A percentile compares a stretch with the other conserved stretches of the same genome.
phyloP scores from a whole-genome alignment of 179 eudicot genomes.

The Silene vulgaris region DNA sequence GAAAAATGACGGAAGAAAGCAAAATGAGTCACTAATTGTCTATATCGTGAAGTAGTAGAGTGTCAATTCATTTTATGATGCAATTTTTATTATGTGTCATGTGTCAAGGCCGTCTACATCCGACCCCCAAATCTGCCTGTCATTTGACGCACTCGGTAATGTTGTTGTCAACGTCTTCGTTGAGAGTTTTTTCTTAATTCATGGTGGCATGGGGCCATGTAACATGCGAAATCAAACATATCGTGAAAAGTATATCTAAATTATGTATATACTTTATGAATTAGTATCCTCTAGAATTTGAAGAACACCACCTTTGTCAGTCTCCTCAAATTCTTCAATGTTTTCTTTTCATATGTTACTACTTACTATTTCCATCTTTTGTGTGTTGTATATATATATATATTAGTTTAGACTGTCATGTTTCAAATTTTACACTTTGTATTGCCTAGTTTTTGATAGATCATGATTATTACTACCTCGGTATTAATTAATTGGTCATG shows the following conservation, averaged over 20 bases:
- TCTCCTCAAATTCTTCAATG: not conserved
- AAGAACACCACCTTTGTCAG: not conserved
- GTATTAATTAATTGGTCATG: not conserved
- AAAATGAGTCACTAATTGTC: no score
- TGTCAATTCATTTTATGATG: not conserved
- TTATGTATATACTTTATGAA: not conserved
- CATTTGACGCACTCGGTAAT: not conserved
- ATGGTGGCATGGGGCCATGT: not conserved
- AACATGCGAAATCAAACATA: constrained; percentile 6
- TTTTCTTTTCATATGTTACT: not conserved
- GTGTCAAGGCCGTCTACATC: no score
- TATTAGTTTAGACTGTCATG: not conserved
- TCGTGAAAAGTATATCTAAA: not conserved
- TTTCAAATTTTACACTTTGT: not conserved
- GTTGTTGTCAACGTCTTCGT: not conserved
- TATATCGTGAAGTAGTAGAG: not conserved
- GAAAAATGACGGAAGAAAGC: no score
- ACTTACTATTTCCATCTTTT: not conserved
- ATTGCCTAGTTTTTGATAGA: not conserved
- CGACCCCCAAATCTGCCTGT: not conserved
- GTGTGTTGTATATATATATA: not conserved
- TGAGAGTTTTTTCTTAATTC: not conserved
- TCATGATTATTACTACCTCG: not conserved
- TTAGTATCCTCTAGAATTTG: not conserved
- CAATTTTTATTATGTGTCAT: no score